These are phyloP conservation scores for Cyberlindnera misumaiensis DNA, from an alignment of 805 yeast genomes.

Conservation along the genomic window DNA sequence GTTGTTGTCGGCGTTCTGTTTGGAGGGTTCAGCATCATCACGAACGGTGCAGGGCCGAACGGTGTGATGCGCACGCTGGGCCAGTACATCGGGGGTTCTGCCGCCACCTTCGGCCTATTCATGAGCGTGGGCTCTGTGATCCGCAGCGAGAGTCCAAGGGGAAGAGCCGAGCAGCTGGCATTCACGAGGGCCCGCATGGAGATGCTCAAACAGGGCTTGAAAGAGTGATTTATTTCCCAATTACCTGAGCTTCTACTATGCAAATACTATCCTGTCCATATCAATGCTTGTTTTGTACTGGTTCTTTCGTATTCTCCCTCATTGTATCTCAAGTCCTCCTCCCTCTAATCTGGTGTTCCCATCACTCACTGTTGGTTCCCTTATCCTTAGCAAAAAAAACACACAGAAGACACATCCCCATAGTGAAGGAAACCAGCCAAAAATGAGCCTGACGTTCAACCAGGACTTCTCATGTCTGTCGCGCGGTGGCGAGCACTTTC, in stretches of 20 bases:
- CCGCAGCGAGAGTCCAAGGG: slow-evolving; percentile 51
- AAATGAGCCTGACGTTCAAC: slow-evolving; percentile 32
- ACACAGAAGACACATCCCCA: too few relatives aligned
- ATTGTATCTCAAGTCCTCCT: too few relatives aligned
- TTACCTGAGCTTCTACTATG: background rate
- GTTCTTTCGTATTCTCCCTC: too few relatives aligned
- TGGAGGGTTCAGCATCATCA: slow-evolving; percentile 87
- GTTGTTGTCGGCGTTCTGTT: slow-evolving; percentile 91
- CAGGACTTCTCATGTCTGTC: slow-evolving; percentile 83
- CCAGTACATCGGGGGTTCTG: slow-evolving; percentile 93
- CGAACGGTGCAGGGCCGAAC: slow-evolving; percentile 96
- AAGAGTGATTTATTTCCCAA: too few relatives aligned
- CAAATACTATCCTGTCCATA: too few relatives aligned
- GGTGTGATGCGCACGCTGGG: slow-evolving; percentile 96
- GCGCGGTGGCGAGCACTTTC: slow-evolving; percentile 58
- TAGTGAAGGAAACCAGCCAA: too few relatives aligned
- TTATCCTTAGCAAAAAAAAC: too few relatives aligned
- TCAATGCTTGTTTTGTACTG: too few relatives aligned
- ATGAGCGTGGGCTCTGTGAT: slow-evolving; percentile 95
- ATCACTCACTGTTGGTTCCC: background rate
- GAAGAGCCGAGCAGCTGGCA: slow-evolving; percentile 32
- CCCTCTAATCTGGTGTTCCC: too few relatives aligned
- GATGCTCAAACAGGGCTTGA: background rate
- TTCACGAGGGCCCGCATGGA: slow-evolving; percentile 36
- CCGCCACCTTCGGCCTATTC: slow-evolving; percentile 92